Evolutionary conservation across 2,329 filamentous ascomycete genomes (phyloP), one percentile per base, ranked within the genome.

Genomic region (Scopulariopsis brevicaulis): DNA sequence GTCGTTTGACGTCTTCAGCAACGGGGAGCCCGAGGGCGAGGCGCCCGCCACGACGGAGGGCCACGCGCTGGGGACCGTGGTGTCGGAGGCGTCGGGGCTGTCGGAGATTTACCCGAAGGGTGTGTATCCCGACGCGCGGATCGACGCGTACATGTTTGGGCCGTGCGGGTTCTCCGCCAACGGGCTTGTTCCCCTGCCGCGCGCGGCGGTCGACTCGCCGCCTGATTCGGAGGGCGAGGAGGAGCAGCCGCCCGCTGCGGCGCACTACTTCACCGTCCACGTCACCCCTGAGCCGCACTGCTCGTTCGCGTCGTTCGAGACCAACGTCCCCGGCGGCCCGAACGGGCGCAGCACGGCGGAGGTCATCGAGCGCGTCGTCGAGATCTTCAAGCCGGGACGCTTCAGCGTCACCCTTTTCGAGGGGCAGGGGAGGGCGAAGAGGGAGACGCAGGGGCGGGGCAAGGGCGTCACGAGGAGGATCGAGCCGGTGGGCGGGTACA

Each of bases 81-180:
- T 99, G 53, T 94, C 93, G 18, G 89, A 97, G 65, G 80, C 81
- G 60, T 97, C 90, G 71, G 94, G 94, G 55, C 81, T 99, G 54
- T 87, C 91, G 20, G 86, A 91, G 61, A 85, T 99, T 61, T 99
- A 97, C 67, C 88, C 94, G 5, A 85, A 83, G 52, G 85, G 84
- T 60, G 86, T 87, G 71, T 97, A 96, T 69, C 92, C 94, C 0
- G 93, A 96, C 65, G 89, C 94, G 24, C 88, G 90, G 60, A 90
- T 99, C 63, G 94, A 99, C 65, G 90, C 94, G 24, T 99, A 97
- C 71, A 82, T 96, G 58, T 99, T 99, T 77, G 91, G 89, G 1
- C 94, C 94, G 0, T 99, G 94, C 68, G 94, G 94, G 59, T 99
- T 96, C 74, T 96, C 92, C 7, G 94, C 94, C 70, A 99, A 99